Percentiles rank a stretch among this genome's conserved stretches.
phyloP scores from a whole-genome alignment of 306 rosid genomes.

The Cicer cuneatum region DNA sequence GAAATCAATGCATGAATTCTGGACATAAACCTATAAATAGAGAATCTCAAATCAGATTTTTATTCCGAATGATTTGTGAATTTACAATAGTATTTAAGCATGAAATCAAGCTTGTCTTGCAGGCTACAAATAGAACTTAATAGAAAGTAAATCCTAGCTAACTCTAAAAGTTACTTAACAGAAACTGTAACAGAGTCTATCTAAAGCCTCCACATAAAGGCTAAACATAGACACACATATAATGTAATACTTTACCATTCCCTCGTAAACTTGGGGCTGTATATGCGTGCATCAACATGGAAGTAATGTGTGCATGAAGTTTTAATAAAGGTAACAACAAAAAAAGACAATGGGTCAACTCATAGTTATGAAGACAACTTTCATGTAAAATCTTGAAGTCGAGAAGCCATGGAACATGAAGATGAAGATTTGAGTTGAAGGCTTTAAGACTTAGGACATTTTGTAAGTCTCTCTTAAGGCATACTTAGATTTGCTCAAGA shows the following conservation, averaged over 20 bases:
- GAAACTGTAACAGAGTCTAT: slow-evolving; percentile 18
- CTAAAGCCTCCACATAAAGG: background rate
- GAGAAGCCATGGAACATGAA: background rate
- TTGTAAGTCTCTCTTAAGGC: background rate
- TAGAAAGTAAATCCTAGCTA: slow-evolving; percentile 12
- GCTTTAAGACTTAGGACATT: background rate
- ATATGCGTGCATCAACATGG: background rate
- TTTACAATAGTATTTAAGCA: background rate
- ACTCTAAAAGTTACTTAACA: background rate
- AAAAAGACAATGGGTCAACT: background rate
- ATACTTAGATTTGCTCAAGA: background rate
- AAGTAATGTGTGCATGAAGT: background rate
- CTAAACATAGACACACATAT: background rate
- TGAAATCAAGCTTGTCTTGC: background rate
- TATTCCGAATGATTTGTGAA: background rate
- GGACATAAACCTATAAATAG: slow-evolving; percentile 10
- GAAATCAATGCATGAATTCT: slow-evolving; percentile 24
- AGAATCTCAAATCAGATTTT: slow-evolving; percentile 11
- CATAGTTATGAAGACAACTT: slow-evolving; percentile 1
- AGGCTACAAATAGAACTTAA: background rate
- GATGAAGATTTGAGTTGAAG: background rate
- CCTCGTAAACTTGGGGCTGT: background rate
- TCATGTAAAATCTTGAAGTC: background rate
- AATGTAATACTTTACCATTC: background rate
- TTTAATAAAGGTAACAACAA: background rate